phyloP scores from a whole-genome alignment of 73 alveolate species.

The Paramecium sonneborni region DNA sequence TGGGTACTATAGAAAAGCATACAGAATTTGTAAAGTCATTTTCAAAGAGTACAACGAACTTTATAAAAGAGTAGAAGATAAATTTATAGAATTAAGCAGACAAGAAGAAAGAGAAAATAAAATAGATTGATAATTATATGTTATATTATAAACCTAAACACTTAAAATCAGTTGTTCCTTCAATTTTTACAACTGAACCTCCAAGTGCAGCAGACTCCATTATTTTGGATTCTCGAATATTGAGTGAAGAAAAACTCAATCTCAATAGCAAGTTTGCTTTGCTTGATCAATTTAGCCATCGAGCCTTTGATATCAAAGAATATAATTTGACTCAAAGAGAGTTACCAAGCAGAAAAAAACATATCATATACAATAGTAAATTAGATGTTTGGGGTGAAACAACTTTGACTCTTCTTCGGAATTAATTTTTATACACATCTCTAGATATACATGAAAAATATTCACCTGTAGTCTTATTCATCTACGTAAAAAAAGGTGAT shows the following conservation, averaged over 20 bases:
- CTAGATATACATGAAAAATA: not conserved
- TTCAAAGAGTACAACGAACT: not conserved
- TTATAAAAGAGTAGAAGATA: not conserved
- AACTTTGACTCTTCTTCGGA: not conserved
- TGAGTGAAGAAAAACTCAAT: not conserved
- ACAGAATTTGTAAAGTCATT: not conserved
- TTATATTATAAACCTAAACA: slow-evolving; percentile 15
- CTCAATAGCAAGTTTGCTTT: not conserved
- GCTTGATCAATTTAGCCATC: slow-evolving; percentile 16
- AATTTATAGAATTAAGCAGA: not conserved
- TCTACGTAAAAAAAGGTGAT: not conserved
- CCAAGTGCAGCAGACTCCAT: slow-evolving; percentile 17
- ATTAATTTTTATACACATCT: not conserved
- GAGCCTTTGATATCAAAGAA: slow-evolving; percentile 4
- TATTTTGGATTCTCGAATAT: not conserved
- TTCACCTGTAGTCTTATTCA: slow-evolving; percentile 31
- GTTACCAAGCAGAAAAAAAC: not conserved
- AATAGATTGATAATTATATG: not conserved
- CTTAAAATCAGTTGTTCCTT: slow-evolving; percentile 11
- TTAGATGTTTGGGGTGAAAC: slow-evolving; percentile 31
- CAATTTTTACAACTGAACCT: slow-evolving; percentile 32
- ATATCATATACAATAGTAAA: not conserved
- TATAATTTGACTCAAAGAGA: not conserved
- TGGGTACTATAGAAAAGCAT: slow-evolving; percentile 27
- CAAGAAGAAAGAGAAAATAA: not conserved